phyloP scores from a whole-genome alignment of 352 stramenopile species.

The Lagenidium sp. region DNA sequence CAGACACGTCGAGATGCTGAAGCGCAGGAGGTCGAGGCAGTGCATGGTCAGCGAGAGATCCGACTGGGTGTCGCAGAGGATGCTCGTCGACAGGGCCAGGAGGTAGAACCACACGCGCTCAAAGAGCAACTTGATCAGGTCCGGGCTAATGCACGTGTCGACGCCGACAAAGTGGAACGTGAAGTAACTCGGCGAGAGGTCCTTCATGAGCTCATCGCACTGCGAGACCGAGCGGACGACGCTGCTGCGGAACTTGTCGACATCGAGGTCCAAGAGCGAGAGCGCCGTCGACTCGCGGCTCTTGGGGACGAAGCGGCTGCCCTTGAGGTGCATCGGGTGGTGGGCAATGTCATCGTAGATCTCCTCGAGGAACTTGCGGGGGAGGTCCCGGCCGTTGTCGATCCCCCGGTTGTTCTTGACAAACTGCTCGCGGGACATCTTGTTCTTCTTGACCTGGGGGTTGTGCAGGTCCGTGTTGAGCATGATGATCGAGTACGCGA shows the following conservation, averaged over 20 bases:
- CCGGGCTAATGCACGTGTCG: slow-evolving; percentile 79
- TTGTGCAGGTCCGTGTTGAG: slow-evolving; percentile 89
- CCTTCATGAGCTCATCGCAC: slow-evolving; percentile 81
- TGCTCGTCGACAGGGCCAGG: slow-evolving; percentile 76
- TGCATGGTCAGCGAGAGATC: slow-evolving; percentile 75
- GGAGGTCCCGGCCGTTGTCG: slow-evolving; percentile 88
- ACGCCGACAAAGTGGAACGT: slow-evolving; percentile 91
- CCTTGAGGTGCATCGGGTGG: slow-evolving; percentile 90
- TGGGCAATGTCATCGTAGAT: slow-evolving; percentile 96
- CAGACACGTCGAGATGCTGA: slow-evolving; percentile 75
- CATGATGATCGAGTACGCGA: slow-evolving; percentile 90
- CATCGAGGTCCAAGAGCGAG: slow-evolving; percentile 42
- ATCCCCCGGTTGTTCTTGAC: slow-evolving; percentile 95
- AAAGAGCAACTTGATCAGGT: slow-evolving; percentile 91
- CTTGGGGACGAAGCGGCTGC: slow-evolving; percentile 42
- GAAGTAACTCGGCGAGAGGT: slow-evolving; percentile 67
- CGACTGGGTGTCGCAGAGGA: slow-evolving; percentile 68
- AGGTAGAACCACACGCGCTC: slow-evolving; percentile 95
- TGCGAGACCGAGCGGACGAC: slow-evolving; percentile 70
- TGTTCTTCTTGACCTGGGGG: slow-evolving; percentile 90
- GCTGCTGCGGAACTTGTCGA: slow-evolving; percentile 66
- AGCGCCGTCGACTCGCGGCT: slow-evolving; percentile 33
- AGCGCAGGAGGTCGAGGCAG: slow-evolving; percentile 73
- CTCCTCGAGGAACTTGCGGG: slow-evolving; percentile 85
- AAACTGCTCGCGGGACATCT: slow-evolving; percentile 97